Evolutionary conservation across 2,329 filamentous ascomycete species (phyloP).

Genomic region (Botryotinia narcissicola): DNA sequence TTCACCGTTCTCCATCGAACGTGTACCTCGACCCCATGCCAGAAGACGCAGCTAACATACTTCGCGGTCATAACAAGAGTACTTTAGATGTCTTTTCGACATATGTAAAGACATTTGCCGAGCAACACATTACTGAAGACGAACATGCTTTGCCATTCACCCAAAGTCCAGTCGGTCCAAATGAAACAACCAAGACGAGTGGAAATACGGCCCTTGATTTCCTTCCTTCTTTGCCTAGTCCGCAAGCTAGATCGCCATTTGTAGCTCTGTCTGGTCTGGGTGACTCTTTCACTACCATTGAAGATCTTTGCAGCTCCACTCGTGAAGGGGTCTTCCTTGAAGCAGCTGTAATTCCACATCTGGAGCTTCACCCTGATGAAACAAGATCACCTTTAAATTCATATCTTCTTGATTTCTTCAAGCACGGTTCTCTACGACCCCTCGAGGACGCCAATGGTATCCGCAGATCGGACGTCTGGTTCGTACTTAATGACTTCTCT

Average conservation of each 20-base stretch:
- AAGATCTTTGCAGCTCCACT: conserved; percentile 64
- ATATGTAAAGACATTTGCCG: conserved; percentile 68
- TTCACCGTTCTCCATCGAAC: conserved; percentile 59
- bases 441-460: conserved; percentile 66
- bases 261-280: conserved; percentile 66
- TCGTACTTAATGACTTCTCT: conserved; percentile 65
- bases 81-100: conserved; percentile 60
- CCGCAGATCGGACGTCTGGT: conserved; percentile 67
- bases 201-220: conserved; percentile 24
- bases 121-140: conserved; percentile 51
- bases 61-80: conserved; percentile 61
- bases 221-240: conserved; percentile 40
- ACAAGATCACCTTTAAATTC: conserved; percentile 55
- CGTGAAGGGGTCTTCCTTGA: conserved; percentile 72
- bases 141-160: conserved; percentile 37
- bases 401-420: conserved; percentile 75
- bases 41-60: conserved; percentile 51
- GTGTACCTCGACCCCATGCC: conserved; percentile 66
- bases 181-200: not conserved
- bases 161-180: conserved; percentile 29
- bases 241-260: conserved; percentile 63
- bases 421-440: conserved; percentile 62
- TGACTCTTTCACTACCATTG: conserved; percentile 62
- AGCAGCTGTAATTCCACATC: conserved; percentile 67
- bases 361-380: conserved; percentile 59